Evolutionary conservation across 2,329 filamentous ascomycete species (phyloP), one percentile per base, ranked within the genome.

Genomic region (Fusarium sp.): DNA sequence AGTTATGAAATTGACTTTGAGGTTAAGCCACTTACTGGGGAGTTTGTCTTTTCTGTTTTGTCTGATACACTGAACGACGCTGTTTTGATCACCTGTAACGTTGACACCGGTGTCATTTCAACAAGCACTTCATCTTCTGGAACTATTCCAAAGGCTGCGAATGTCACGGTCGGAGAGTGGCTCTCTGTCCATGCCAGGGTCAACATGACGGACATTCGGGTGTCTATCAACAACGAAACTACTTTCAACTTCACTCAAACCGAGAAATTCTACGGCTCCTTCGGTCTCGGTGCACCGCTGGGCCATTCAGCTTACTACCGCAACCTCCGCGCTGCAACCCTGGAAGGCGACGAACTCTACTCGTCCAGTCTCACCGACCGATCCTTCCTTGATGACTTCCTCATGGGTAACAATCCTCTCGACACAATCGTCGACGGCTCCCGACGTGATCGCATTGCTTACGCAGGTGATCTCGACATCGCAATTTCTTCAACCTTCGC

Each of bases 141-240:
- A 0, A 3, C 1, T 0, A 45, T 62, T 2, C 45, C 37, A 0
- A 8, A 5, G 12, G 27, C 32, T 34, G 32, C 53, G 3, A 20
- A 53, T 0, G 7, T 2, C 4, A 23, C 23, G 0, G 5, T 40
- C 5, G 30, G 45, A 1, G n/a, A 61, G 6, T 61, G 45, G 59
- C 5, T 51, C 1, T 60, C 55, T 4, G 37, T 61, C 0, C 37
- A 53, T 4, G 30, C 45, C 16, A n/a, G n/a, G 4, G 59, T 62
- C 4, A 60, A 62, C 13, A 62, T 53, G 28, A 53, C 59, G 0
- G 55, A 62, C 7, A 46, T 62, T 1, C 14, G 20, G 0, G 12
- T 62, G 0, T 3, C 27, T 0, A 7, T 60, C 30, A 62, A 62
- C 2, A 60, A 60, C 8, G 18, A 60, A 4, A 62, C 18, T 0